phyloP scores from a whole-genome alignment of 768 basidiomycete genomes.

The Collybia sordida region DNA sequence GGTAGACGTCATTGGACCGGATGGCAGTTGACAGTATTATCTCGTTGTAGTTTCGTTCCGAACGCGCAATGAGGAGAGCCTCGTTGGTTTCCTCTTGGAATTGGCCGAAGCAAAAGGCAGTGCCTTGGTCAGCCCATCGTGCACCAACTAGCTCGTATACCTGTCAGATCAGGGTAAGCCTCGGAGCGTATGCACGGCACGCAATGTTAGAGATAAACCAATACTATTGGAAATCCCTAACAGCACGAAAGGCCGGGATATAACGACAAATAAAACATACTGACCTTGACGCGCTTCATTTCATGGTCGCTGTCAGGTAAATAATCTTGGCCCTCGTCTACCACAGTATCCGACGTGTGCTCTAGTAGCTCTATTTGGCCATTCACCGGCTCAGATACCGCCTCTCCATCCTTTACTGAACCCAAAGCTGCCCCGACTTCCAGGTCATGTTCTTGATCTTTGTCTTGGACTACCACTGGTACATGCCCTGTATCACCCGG shows the following conservation, averaged over 20 bases:
- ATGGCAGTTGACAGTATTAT: conserved; percentile 81
- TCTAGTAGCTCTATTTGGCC: conserved; percentile 48
- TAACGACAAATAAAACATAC: conserved; percentile 24
- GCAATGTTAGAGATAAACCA: conserved; percentile 3
- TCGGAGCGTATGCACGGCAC: background rate
- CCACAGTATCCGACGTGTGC: conserved; percentile 36
- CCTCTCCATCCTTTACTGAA: conserved; percentile 34
- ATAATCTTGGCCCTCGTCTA: conserved; percentile 64
- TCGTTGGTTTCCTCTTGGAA: conserved; percentile 75
- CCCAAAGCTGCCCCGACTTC: conserved; percentile 14
- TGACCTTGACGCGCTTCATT: conserved; percentile 83
- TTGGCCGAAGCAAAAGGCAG: conserved; percentile 93
- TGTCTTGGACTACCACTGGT: conserved; percentile 8
- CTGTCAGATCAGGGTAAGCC: conserved; percentile 37
- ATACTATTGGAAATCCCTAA: background rate
- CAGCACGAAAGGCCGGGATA: background rate
- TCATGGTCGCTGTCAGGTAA: conserved; percentile 67
- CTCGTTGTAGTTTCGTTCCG: conserved; percentile 69
- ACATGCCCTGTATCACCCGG: background rate
- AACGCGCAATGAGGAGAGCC: conserved; percentile 81
- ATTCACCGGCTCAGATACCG: conserved; percentile 33
- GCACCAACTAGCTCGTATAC: conserved; percentile 93
- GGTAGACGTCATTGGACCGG: conserved; percentile 81
- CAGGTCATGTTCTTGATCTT: conserved; percentile 20
- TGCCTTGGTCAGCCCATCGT: conserved; percentile 95